A percentile compares a stretch with the other conserved stretches of the same genome.
Conservation (phyloP, 345 rosid species). For the Chamaenerion angustifolium region DNA sequence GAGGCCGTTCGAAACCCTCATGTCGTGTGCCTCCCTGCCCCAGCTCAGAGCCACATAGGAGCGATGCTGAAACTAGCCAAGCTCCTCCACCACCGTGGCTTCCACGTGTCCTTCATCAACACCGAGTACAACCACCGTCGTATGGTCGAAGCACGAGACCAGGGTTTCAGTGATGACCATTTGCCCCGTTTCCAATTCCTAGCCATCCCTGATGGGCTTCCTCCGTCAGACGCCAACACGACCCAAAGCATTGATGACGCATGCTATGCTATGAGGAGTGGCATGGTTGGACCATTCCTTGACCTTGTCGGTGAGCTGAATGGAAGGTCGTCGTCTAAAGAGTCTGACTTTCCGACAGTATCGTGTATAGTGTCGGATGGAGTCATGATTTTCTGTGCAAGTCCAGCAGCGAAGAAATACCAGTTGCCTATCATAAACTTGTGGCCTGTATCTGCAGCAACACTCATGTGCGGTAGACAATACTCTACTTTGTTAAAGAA, state of each 20-base stretch:
- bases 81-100: too few species aligned
- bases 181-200: constrained; percentile 9
- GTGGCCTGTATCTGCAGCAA: constrained; percentile 4
- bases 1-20: too few species aligned
- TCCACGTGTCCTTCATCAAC: constrained; percentile 18
- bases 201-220: constrained; percentile 14
- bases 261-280: constrained; percentile 4
- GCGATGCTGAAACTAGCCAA: too few species aligned
- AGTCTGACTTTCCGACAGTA: too few species aligned
- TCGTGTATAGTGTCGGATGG: constrained; percentile 11
- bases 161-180: constrained; percentile 4
- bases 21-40: too few species aligned
- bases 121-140: constrained; percentile 13
- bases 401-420: constrained; percentile 1
- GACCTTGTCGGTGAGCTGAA: background rate
- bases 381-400: constrained; percentile 4
- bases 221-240: background rate
- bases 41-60: too few species aligned
- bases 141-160: constrained; percentile 4
- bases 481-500: background rate
- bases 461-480: background rate
- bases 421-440: constrained; percentile 2
- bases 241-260: constrained; percentile 6
- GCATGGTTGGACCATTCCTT: constrained; percentile 8
- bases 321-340: too few species aligned